Conservation (phyloP, 805 yeast species). For the Ogataea methanolica region DNA sequence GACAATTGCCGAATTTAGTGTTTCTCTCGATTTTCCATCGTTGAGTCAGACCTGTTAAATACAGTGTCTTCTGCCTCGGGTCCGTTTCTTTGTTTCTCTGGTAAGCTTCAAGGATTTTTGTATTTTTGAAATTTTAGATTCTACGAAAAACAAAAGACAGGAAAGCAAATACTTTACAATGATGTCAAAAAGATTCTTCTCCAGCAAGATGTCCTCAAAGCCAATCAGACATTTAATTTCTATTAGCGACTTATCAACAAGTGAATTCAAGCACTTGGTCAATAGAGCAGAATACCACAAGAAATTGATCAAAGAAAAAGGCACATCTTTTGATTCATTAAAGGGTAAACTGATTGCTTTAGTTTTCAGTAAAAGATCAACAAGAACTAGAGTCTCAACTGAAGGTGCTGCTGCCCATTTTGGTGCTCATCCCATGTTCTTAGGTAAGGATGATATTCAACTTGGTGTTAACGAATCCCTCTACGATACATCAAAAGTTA, state of each 20-base stretch:
- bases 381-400: slow-evolving; percentile 89
- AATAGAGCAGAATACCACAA: slow-evolving; percentile 70
- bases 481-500: slow-evolving; percentile 82
- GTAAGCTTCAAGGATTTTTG: too few relatives aligned
- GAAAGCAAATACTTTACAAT: neutral
- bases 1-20: too few relatives aligned
- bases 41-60: too few relatives aligned
- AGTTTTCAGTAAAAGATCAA: slow-evolving; percentile 86
- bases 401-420: slow-evolving; percentile 93
- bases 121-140: too few relatives aligned
- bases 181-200: slow-evolving; percentile 9
- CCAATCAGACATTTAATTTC: slow-evolving; percentile 69
- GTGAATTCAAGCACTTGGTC: slow-evolving; percentile 70
- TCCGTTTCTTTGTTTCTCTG: too few relatives aligned
- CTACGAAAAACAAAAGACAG: neutral
- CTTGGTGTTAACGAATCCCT: slow-evolving; percentile 91
- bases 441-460: slow-evolving; percentile 95
- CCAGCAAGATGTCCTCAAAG: slow-evolving; percentile 1
- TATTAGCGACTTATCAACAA: slow-evolving; percentile 69
- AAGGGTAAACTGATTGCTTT: slow-evolving; percentile 80
- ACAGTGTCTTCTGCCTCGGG: too few relatives aligned
- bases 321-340: slow-evolving; percentile 44
- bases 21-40: too few relatives aligned
- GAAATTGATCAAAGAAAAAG: slow-evolving; percentile 51
- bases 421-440: slow-evolving; percentile 94